These are phyloP conservation scores for Pachyrhizus erosus DNA, from an alignment of 306 rosid species.

Conservation along the genomic window DNA sequence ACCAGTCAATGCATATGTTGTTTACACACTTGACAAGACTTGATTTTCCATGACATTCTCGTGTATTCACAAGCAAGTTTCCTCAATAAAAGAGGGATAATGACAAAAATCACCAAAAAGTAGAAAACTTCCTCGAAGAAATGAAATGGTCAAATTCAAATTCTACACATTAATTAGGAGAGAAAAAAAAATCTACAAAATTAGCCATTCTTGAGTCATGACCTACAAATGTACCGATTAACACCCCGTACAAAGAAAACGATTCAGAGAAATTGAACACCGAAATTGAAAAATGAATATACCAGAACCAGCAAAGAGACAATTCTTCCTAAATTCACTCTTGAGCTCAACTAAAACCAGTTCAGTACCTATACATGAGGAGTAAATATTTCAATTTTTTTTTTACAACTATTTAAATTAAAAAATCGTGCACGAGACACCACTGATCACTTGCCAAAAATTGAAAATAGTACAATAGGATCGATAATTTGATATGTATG, in stretches of 20 bases:
- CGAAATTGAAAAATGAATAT: neutral
- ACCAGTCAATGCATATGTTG: neutral
- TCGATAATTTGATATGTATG: constrained; percentile 23
- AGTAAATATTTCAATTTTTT: neutral
- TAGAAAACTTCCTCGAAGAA: neutral
- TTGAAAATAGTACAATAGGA: neutral
- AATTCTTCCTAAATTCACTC: neutral
- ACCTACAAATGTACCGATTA: neutral
- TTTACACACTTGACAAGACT: neutral
- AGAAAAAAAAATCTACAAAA: neutral
- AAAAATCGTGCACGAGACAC: neutral
- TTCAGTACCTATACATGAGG: neutral
- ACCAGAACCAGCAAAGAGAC: neutral
- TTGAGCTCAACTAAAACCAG: neutral
- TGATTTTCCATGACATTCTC: constrained; percentile 11
- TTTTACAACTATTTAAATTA: too few species aligned
- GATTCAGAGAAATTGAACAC: neutral
- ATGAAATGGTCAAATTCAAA: constrained; percentile 37
- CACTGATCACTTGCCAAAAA: neutral
- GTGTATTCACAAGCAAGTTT: constrained; percentile 2
- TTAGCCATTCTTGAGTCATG: neutral
- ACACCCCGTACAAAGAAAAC: neutral
- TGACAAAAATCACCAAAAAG: neutral
- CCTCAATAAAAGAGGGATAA: neutral
- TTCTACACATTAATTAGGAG: neutral